A percentile compares a stretch with the other conserved stretches of the same genome.
Evolutionary conservation across 2,329 filamentous ascomycete species (phyloP).

Genomic region (Trichocomaceae sp.): DNA sequence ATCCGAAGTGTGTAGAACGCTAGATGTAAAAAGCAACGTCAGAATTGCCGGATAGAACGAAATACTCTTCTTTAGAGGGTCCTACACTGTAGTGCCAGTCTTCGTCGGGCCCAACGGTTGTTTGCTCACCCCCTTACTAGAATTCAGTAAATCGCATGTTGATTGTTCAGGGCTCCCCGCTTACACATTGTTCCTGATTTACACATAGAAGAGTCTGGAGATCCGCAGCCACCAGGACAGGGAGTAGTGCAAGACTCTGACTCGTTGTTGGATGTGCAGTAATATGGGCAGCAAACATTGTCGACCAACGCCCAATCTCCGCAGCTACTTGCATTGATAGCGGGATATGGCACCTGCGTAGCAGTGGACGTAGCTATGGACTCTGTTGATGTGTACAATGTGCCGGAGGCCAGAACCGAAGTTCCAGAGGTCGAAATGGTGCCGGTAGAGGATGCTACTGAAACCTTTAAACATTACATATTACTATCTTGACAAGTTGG

Average conservation of each 20-base stretch:
- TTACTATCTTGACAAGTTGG: not conserved
- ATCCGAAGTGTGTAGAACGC: conserved; percentile 7
- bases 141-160: not conserved
- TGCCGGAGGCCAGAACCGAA: not conserved
- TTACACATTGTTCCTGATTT: conserved; percentile 10
- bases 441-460: not conserved
- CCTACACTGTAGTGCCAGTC: conserved; percentile 9
- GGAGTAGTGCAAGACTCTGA: conserved; percentile 3
- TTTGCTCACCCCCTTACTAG: conserved; percentile 1
- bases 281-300: conserved; percentile 10
- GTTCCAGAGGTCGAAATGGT: not conserved
- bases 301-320: conserved; percentile 8
- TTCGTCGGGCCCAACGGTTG: conserved; percentile 1
- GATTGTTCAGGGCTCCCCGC: not conserved
- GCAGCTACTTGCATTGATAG: conserved; percentile 4
- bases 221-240: conserved; percentile 7
- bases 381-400: not conserved
- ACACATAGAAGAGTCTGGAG: conserved; percentile 8
- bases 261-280: conserved; percentile 10
- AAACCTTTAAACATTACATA: not conserved
- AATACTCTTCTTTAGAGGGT: not conserved
- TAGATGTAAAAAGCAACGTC: not conserved
- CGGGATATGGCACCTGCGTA: conserved; percentile 7
- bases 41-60: not conserved
- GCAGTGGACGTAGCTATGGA: not conserved